These are phyloP conservation scores for Maudiozyma pseudohumilis DNA, from an alignment of 805 yeast species.

Conservation along the genomic window DNA sequence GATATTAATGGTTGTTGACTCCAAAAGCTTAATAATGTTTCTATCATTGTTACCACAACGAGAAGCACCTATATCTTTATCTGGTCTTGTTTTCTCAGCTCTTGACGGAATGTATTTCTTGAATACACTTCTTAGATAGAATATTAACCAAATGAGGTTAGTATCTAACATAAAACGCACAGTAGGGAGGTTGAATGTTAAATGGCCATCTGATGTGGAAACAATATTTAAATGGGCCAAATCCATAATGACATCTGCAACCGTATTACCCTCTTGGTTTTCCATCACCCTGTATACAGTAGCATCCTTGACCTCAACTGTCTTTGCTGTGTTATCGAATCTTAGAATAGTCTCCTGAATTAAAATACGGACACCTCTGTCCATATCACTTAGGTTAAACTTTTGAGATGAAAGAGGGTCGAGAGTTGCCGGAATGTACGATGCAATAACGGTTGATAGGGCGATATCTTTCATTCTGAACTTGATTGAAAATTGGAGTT, in stretches of 20 bases:
- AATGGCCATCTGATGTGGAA: not conserved
- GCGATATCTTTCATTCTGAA: slow-evolving; percentile 22
- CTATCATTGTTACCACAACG: too few relatives aligned
- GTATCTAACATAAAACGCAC: slow-evolving; percentile 22
- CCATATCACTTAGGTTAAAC: slow-evolving; percentile 14
- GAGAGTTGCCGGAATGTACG: slow-evolving; percentile 14
- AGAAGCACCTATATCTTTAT: too few relatives aligned
- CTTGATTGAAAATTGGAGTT: slow-evolving; percentile 14
- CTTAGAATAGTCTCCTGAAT: slow-evolving; percentile 16
- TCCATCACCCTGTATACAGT: slow-evolving; percentile 20
- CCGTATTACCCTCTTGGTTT: slow-evolving; percentile 4
- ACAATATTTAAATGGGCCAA: slow-evolving; percentile 10
- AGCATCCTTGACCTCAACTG: slow-evolving; percentile 11
- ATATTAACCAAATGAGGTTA: slow-evolving; percentile 22
- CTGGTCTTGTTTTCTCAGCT: not conserved
- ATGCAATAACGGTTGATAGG: slow-evolving; percentile 15
- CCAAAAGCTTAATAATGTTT: not conserved
- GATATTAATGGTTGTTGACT: slow-evolving; percentile 7
- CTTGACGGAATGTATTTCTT: slow-evolving; percentile 6
- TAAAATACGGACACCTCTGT: slow-evolving; percentile 19
- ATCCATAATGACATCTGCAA: slow-evolving; percentile 12
- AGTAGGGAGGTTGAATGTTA: slow-evolving; percentile 12
- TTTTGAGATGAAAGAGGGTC: slow-evolving; percentile 17
- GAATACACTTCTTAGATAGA: slow-evolving; percentile 13
- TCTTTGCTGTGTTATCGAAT: slow-evolving; percentile 6